Percentiles rank a stretch among this genome's conserved stretches.
phyloP scores from a whole-genome alignment of 2,329 filamentous ascomycete genomes.

The Orbilia quercus region DNA sequence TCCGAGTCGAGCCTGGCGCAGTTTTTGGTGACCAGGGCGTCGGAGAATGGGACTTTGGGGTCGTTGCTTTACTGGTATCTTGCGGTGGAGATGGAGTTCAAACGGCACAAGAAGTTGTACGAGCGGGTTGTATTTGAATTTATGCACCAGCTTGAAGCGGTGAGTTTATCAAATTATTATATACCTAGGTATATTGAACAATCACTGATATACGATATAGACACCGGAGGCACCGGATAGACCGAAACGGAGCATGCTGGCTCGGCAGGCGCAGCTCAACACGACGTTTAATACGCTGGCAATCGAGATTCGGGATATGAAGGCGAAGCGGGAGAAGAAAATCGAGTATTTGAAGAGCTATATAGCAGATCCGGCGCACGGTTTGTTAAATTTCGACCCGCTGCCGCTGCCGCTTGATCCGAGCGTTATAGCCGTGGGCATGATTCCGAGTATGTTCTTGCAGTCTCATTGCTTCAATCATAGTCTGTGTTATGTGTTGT shows the following conservation, averaged over 20 bases:
- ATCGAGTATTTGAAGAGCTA: conserved; percentile 85
- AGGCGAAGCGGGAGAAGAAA: conserved; percentile 81
- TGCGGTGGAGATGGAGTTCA: conserved; percentile 93
- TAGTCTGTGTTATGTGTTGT: not conserved
- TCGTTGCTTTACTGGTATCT: conserved; percentile 99
- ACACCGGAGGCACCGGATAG: conserved; percentile 38
- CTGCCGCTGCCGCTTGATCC: conserved; percentile 90
- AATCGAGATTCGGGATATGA: conserved; percentile 83
- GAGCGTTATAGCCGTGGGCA: conserved; percentile 79
- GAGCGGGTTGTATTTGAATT: conserved; percentile 95
- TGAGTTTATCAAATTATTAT: no score
- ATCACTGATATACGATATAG: not conserved
- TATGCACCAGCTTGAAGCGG: conserved; percentile 74
- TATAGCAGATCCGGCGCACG: conserved; percentile 88
- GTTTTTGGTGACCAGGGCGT: conserved; percentile 88
- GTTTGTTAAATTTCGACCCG: conserved; percentile 83
- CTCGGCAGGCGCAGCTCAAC: conserved; percentile 89
- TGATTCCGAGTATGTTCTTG: conserved; percentile 69
- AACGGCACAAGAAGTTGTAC: conserved; percentile 87
- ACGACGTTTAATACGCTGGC: conserved; percentile 88
- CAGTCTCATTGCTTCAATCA: not conserved
- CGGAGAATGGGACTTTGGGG: conserved; percentile 86
- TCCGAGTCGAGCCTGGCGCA: conserved; percentile 84
- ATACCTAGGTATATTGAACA: no score
- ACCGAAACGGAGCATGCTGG: conserved; percentile 75